Conservation (phyloP, 2,329 filamentous ascomycete species). For the Epicoccum nigrum region DNA sequence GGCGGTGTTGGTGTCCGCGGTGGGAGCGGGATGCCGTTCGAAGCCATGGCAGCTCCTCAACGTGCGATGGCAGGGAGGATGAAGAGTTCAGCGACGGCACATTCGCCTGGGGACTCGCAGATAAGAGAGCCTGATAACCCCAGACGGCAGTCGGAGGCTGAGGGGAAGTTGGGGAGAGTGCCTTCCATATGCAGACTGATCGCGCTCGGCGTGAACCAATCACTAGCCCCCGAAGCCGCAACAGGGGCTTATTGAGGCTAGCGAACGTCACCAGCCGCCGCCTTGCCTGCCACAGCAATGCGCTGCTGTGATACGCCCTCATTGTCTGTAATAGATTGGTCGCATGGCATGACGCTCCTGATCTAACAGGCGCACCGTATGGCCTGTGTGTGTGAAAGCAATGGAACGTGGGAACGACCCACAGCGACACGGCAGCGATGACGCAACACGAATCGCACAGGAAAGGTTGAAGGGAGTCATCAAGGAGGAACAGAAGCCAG, state of each 20-base stretch:
- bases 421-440: slow-evolving; percentile 15
- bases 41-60: slow-evolving; percentile 59
- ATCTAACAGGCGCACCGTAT: slow-evolving; percentile 20
- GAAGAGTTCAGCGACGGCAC: slow-evolving; percentile 21
- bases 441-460: slow-evolving; percentile 7
- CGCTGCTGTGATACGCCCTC: slow-evolving; percentile 14
- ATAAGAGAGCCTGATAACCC: slow-evolving; percentile 23
- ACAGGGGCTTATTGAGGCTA: slow-evolving; percentile 18
- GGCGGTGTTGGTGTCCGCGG: slow-evolving; percentile 71
- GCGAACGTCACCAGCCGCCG: slow-evolving; percentile 17
- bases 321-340: slow-evolving; percentile 17
- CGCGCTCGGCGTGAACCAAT: slow-evolving; percentile 28
- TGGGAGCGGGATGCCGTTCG: slow-evolving; percentile 63
- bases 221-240: slow-evolving; percentile 20
- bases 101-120: slow-evolving; percentile 18
- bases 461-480: slow-evolving; percentile 13
- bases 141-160: slow-evolving; percentile 27
- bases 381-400: slow-evolving; percentile 21
- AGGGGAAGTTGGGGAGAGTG: slow-evolving; percentile 31
- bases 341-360: slow-evolving; percentile 26
- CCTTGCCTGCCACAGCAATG: slow-evolving; percentile 11
- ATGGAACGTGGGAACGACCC: slow-evolving; percentile 33
- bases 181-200: slow-evolving; percentile 29
- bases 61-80: slow-evolving; percentile 21
- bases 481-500: slow-evolving; percentile 9